These are phyloP conservation scores for Calonectria leucothoes DNA, from an alignment of 2,329 filamentous ascomycete species.

Conservation along the genomic window DNA sequence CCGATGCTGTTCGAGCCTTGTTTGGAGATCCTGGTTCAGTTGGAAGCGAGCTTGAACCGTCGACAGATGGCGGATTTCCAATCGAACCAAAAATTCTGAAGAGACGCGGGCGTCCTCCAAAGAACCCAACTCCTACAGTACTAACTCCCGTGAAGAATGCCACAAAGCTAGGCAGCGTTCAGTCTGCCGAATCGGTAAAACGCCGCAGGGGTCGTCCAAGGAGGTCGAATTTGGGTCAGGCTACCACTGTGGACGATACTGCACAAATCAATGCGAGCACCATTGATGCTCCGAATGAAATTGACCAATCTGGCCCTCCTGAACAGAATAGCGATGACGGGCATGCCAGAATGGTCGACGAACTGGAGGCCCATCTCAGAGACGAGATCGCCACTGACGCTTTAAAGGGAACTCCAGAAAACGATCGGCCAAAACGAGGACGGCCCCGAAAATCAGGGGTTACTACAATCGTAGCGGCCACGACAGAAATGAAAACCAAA, in stretches of 20 bases:
- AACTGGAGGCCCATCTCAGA: slow-evolving; percentile 32
- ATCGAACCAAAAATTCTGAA: slow-evolving; percentile 28
- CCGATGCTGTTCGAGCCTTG: slow-evolving; percentile 47
- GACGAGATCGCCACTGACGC: slow-evolving; percentile 26
- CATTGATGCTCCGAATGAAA: not conserved
- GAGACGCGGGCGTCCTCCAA: slow-evolving; percentile 48
- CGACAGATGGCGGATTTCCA: slow-evolving; percentile 8
- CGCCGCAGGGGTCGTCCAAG: slow-evolving; percentile 44
- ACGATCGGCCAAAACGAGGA: slow-evolving; percentile 35
- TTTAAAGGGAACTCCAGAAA: not conserved
- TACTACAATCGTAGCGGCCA: slow-evolving; percentile 37
- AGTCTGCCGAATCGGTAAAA: slow-evolving; percentile 21
- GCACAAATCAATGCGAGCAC: not conserved
- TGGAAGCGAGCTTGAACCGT: not conserved
- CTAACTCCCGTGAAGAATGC: slow-evolving; percentile 7
- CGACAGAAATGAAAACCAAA: slow-evolving; percentile 4
- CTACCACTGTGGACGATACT: slow-evolving; percentile 13
- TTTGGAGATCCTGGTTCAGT: slow-evolving; percentile 33
- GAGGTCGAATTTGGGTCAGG: slow-evolving; percentile 35
- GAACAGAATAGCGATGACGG: slow-evolving; percentile 25
- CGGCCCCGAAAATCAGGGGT: slow-evolving; percentile 43
- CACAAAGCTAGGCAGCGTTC: not conserved
- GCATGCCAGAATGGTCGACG: slow-evolving; percentile 29
- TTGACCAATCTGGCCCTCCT: not conserved
- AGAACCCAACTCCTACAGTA: slow-evolving; percentile 30